Conservation (phyloP, 2,329 filamentous ascomycete genomes). For the Paramyrothecium sp. region DNA sequence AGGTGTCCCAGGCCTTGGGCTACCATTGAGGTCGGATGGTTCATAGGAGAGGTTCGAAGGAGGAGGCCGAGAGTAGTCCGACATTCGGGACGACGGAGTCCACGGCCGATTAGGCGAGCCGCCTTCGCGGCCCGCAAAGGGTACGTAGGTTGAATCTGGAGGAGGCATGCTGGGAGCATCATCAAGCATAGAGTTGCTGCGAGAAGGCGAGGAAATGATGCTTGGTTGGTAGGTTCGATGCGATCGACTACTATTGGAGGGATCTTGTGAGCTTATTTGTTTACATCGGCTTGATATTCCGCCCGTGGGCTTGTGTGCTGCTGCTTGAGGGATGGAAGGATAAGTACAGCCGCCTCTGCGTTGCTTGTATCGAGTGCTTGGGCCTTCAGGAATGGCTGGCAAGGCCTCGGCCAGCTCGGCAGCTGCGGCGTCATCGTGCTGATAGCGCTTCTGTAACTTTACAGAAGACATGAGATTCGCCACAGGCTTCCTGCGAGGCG, state of each 20-base stretch:
- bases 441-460: slow-evolving; percentile 46
- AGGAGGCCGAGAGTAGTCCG: slow-evolving; percentile 70
- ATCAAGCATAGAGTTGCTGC: slow-evolving; percentile 52
- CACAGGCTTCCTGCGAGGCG: slow-evolving; percentile 13
- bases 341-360: slow-evolving; percentile 21
- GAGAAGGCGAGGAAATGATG: slow-evolving; percentile 44
- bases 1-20: slow-evolving; percentile 84
- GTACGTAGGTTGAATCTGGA: slow-evolving; percentile 62
- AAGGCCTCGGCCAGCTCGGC: slow-evolving; percentile 37
- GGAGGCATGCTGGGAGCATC: slow-evolving; percentile 58
- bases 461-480: slow-evolving; percentile 32
- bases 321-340: slow-evolving; percentile 14
- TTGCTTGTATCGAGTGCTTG: slow-evolving; percentile 35
- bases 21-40: slow-evolving; percentile 84
- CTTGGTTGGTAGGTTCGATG: slow-evolving; percentile 53
- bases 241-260: slow-evolving; percentile 38
- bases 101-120: slow-evolving; percentile 56
- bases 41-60: slow-evolving; percentile 75
- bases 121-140: slow-evolving; percentile 47
- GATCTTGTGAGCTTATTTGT: slow-evolving; percentile 38
- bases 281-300: slow-evolving; percentile 13
- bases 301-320: slow-evolving; percentile 12
- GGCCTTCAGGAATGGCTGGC: slow-evolving; percentile 51
- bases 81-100: slow-evolving; percentile 49
- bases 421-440: slow-evolving; percentile 27